These are phyloP conservation scores for Dionaea muscipula DNA, from an alignment of 179 eudicot species.

Conservation along the genomic window DNA sequence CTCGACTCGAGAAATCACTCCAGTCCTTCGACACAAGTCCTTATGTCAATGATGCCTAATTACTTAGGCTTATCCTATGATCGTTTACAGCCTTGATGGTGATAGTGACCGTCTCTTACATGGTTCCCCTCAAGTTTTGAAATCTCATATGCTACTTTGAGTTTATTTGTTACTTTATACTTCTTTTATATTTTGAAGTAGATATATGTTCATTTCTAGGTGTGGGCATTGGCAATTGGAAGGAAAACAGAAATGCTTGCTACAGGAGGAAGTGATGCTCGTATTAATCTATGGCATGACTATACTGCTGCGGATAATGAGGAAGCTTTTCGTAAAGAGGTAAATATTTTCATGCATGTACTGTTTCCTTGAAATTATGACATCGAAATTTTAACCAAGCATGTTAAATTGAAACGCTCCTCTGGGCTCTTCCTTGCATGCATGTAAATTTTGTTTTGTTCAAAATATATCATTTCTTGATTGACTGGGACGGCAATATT, in stretches of 20 bases:
- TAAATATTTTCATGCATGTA: conserved; percentile 14
- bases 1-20: no score
- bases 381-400: not conserved
- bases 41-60: no score
- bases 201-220: conserved; percentile 24
- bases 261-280: conserved; percentile 93
- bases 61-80: not conserved
- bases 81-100: no score
- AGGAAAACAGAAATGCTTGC: conserved; percentile 90
- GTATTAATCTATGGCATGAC: conserved; percentile 82
- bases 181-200: not conserved
- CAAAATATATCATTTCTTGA: no score
- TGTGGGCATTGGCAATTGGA: conserved; percentile 91
- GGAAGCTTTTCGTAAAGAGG: conserved; percentile 91
- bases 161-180: not conserved
- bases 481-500: no score
- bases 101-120: no score
- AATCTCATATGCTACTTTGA: not conserved
- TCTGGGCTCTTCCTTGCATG: no score
- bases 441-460: no score
- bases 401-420: no score
- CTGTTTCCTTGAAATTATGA: not conserved
- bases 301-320: conserved; percentile 83
- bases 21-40: no score
- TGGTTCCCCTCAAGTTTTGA: not conserved